phyloP scores from a whole-genome alignment of 1,139 yeast species.

The Ashbya aceris region DNA sequence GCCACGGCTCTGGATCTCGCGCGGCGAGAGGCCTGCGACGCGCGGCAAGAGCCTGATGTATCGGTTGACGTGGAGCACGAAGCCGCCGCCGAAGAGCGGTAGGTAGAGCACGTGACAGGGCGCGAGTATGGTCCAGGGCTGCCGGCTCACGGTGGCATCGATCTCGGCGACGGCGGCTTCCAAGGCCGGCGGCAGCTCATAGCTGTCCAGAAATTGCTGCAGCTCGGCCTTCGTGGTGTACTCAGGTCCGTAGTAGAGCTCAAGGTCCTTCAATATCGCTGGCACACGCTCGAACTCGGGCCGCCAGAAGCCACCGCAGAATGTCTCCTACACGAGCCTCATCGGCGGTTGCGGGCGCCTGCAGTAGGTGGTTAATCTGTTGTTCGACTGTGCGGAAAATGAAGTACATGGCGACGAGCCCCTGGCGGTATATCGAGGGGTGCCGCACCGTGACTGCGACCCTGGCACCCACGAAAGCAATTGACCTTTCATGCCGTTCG shows the following conservation, averaged over 20 bases:
- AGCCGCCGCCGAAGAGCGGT: conserved; percentile 83
- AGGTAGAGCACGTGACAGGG: conserved; percentile 79
- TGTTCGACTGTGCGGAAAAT: conserved; percentile 64
- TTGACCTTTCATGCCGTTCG: conserved; percentile 56
- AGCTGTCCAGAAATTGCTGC: conserved; percentile 11
- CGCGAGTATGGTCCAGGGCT: conserved; percentile 70
- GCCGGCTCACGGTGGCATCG: conserved; percentile 40
- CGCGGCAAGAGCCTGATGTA: conserved; percentile 71
- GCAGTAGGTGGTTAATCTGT: conserved; percentile 51
- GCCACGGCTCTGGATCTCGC: conserved; percentile 49
- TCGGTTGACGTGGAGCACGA: conserved; percentile 54
- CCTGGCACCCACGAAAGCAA: conserved; percentile 57
- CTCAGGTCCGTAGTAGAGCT: conserved; percentile 54
- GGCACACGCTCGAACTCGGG: conserved; percentile 61
- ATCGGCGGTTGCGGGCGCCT: conserved; percentile 37
- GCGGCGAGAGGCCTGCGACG: conserved; percentile 52
- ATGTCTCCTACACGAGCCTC: conserved; percentile 34
- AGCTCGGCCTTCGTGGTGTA: conserved; percentile 44
- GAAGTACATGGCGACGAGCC: conserved; percentile 68
- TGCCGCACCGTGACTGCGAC: conserved; percentile 71
- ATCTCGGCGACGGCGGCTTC: conserved; percentile 57
- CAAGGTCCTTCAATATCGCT: conserved; percentile 50
- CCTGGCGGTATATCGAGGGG: conserved; percentile 69
- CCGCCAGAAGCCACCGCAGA: conserved; percentile 51
- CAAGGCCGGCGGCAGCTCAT: conserved; percentile 43